Percentiles rank a stretch among this genome's conserved stretches.
Conservation (phyloP, 345 rosid genomes). For the Streptanthus diversifolius region DNA sequence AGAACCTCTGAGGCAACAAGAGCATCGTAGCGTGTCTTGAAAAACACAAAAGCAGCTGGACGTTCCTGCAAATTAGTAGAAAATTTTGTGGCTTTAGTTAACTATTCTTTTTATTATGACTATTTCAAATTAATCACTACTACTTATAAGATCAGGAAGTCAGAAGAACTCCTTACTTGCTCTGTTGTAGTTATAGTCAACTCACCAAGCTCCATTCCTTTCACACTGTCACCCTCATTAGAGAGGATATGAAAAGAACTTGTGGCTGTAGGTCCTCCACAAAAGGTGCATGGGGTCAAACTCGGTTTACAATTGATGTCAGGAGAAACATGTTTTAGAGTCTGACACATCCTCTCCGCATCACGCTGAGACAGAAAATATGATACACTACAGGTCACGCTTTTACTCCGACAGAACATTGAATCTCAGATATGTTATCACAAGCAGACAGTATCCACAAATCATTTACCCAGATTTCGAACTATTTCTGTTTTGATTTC, state of each 20-base stretch:
- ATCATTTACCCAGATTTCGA: neutral
- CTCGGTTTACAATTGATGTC: slow-evolving; percentile 37
- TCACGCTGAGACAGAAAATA: slow-evolving; percentile 48
- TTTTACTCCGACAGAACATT: neutral
- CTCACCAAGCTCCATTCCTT: slow-evolving; percentile 38
- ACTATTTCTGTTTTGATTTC: neutral
- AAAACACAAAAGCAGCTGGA: slow-evolving; percentile 87
- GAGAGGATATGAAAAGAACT: slow-evolving; percentile 61
- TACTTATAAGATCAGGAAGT: slow-evolving; percentile 2
- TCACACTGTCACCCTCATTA: slow-evolving; percentile 40
- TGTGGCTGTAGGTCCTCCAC: slow-evolving; percentile 49
- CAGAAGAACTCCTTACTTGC: slow-evolving; percentile 45
- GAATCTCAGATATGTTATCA: neutral
- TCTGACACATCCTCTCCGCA: slow-evolving; percentile 63
- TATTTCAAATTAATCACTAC: neutral
- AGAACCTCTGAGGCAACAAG: slow-evolving; percentile 65
- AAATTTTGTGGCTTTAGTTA: neutral
- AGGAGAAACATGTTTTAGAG: slow-evolving; percentile 42
- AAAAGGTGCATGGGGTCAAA: slow-evolving; percentile 47
- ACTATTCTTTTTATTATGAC: neutral
- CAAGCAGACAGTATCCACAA: neutral
- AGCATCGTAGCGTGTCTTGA: slow-evolving; percentile 80
- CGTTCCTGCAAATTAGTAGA: slow-evolving; percentile 54
- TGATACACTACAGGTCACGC: neutral
- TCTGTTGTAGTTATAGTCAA: slow-evolving; percentile 42